Percentiles rank a stretch among this genome's conserved stretches.
phyloP scores from a whole-genome alignment of 2,329 filamentous ascomycete genomes.

The Drechslerella dactyloides region DNA sequence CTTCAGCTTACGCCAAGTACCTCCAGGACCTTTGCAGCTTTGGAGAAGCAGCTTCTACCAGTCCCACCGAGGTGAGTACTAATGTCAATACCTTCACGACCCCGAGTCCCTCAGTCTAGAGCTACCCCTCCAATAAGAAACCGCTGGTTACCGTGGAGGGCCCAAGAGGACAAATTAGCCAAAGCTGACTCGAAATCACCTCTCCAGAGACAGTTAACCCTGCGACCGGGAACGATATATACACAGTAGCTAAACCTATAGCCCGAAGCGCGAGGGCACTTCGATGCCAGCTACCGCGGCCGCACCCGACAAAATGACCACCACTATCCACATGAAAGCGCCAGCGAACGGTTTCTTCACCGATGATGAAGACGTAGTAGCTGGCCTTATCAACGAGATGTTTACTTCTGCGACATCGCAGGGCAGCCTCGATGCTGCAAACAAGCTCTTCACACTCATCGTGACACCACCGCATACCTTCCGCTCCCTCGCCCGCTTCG shows the following conservation, averaged over 20 bases:
- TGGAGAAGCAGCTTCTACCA: neutral
- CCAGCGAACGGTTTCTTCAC: conserved; percentile 18
- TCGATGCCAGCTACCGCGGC: conserved; percentile 7
- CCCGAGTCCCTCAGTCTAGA: too few relatives aligned
- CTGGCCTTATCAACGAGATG: conserved; percentile 69
- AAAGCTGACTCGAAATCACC: too few relatives aligned
- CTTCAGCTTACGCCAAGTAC: neutral
- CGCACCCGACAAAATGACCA: conserved; percentile 16
- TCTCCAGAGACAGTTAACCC: too few relatives aligned
- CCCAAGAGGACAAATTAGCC: too few relatives aligned
- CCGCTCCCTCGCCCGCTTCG: conserved; percentile 64
- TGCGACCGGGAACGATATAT: neutral
- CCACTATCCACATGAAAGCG: conserved; percentile 40
- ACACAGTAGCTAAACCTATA: conserved; percentile 3
- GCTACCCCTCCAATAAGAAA: too few relatives aligned
- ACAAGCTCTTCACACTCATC: conserved; percentile 68
- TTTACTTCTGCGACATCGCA: conserved; percentile 73
- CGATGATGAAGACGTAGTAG: conserved; percentile 63
- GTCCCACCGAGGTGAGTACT: neutral
- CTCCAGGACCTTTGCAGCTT: neutral
- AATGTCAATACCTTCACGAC: neutral
- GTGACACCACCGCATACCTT: conserved; percentile 61
- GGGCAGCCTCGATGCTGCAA: conserved; percentile 70
- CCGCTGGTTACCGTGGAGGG: too few relatives aligned
- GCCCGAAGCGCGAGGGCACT: too few relatives aligned